Conservation (phyloP, 192 early-diverging fungal genomes). For the Backusella parvicylindrica region DNA sequence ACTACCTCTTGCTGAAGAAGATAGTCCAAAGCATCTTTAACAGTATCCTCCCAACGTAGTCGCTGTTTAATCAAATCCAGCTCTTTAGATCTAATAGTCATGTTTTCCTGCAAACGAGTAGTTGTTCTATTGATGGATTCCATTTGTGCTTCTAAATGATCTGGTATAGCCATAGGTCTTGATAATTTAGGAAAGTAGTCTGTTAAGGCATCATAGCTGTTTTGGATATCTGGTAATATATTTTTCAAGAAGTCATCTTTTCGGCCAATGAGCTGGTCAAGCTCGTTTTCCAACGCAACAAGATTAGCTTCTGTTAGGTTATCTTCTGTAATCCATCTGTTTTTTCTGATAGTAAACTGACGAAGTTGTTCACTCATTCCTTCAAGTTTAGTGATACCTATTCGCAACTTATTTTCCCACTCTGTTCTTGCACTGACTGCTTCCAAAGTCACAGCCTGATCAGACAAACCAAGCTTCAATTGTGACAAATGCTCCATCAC, state of each 20-base stretch:
- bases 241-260: conserved; percentile 1
- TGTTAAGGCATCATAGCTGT: conserved; percentile 21
- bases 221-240: conserved; percentile 13
- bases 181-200: conserved; percentile 17
- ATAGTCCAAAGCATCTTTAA: neutral
- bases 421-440: conserved; percentile 5
- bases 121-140: neutral
- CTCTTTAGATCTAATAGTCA: conserved; percentile 16
- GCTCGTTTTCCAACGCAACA: conserved; percentile 4
- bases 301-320: conserved; percentile 5
- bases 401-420: conserved; percentile 10
- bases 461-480: conserved; percentile 12
- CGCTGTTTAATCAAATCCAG: conserved; percentile 13
- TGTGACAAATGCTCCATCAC: conserved; percentile 11
- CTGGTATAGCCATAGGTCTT: conserved; percentile 22
- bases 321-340: conserved; percentile 13
- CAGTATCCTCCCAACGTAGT: conserved; percentile 10
- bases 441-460: conserved; percentile 17
- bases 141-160: conserved; percentile 30
- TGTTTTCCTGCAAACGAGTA: conserved; percentile 18
- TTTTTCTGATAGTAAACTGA: conserved; percentile 19
- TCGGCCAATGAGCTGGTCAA: conserved; percentile 5
- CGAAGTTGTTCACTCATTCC: conserved; percentile 21
- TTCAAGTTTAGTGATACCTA: conserved; percentile 7
- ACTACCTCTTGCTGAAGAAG: neutral